Conservation (phyloP, 1,139 yeast species). For the Candida frijolesensis region DNA sequence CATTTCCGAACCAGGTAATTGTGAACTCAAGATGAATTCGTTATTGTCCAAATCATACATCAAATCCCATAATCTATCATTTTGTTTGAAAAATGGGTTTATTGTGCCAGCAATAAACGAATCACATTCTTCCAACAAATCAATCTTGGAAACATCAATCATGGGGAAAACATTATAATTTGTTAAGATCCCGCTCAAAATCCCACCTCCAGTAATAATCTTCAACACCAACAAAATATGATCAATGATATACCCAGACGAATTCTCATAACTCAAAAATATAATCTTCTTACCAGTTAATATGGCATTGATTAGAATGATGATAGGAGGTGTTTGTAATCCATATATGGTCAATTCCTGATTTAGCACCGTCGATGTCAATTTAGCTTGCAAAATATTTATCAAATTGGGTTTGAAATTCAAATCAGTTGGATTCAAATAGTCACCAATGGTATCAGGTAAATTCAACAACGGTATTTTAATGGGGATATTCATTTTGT, state of each 20-base stretch:
- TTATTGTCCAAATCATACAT: constrained; percentile 57
- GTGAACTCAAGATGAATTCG: constrained; percentile 41
- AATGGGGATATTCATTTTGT: constrained; percentile 46
- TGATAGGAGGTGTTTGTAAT: constrained; percentile 58
- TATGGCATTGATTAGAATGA: constrained; percentile 57
- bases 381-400: constrained; percentile 36
- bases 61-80: constrained; percentile 60
- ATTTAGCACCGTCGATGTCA: constrained; percentile 31
- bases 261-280: constrained; percentile 55
- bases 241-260: constrained; percentile 59
- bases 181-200: constrained; percentile 51
- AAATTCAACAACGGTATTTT: constrained; percentile 44
- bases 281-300: constrained; percentile 59
- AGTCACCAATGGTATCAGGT: constrained; percentile 49
- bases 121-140: constrained; percentile 52
- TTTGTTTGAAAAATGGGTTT: constrained; percentile 64
- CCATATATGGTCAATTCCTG: constrained; percentile 56
- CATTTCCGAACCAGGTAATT: constrained; percentile 12
- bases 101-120: constrained; percentile 69
- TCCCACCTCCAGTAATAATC: constrained; percentile 61
- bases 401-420: constrained; percentile 46
- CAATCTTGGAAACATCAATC: constrained; percentile 62
- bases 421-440: constrained; percentile 48
- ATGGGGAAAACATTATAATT: constrained; percentile 59
- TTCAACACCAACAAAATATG: constrained; percentile 55